Evolutionary conservation across 2,329 filamentous ascomycete species (phyloP), one percentile per base, ranked within the genome.

Genomic region (Aspergillus pseudonomiae): DNA sequence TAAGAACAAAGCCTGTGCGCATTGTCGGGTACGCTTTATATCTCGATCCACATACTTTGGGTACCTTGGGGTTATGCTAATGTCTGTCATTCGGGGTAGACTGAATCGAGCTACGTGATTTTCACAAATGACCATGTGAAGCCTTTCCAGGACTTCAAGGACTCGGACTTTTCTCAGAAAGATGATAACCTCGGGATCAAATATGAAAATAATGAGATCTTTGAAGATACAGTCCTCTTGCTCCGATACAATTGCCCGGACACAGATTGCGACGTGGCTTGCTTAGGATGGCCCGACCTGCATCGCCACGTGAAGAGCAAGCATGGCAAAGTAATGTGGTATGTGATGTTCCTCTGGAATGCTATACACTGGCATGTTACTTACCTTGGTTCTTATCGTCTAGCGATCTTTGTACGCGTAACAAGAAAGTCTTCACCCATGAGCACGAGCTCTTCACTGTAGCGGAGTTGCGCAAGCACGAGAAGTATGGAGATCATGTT

Each of bases 341-440:
- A 79, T 67, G 82, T 82, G 46, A n/a, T 12, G 21, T 45, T 43
- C 34, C 48, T 4, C 56, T 39, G 60, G 64, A 32, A 48, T n/a
- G 43, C 19, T 52, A 6, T 34, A 32, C 21, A 32, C 6, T 10
- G 16, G 16, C 46, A 30, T 50, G 21, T 28, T 11, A 50, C 48
- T 32, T 14, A 72, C 61, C 6, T 50, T 36, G 60, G 12, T 30
- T 54, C 11, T 14, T 41, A 28, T 48, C 11, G 21, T 30, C 30
- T 65, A 85, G 91, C 78, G 93, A 97, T 77, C 84, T 97, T 12
- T 97, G 94, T 79, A 91, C 94, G 7, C 85, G 93, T 64, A 94
- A 97, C 82, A 99, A 99, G 80, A 97, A 97, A 75, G 93, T 97
- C 39, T 99, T 99, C 72, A 97, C 95, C 1, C 95, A 99, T 79